Evolutionary conservation across 345 rosid species (phyloP), one percentile per base, ranked within the genome.

Genomic region (Anacardium occidentale): DNA sequence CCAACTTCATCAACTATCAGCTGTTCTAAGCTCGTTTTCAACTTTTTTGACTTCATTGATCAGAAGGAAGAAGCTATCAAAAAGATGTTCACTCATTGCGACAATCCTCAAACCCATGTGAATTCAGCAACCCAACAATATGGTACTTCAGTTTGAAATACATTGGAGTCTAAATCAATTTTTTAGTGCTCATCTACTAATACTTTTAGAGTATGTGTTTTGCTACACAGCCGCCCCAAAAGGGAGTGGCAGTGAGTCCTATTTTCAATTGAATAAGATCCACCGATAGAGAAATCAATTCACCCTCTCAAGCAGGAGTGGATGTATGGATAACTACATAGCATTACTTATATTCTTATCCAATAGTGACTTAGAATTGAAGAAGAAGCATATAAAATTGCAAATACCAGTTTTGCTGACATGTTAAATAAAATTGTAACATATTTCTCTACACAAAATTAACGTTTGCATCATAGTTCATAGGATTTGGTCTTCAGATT

Each of bases 11-110:
- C 83, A 32, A 50, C 51, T 1, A 63, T 73, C 20, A 66, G 65
- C 54, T 85, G 83, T 48, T 75, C 84, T 57, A 77, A 82, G 29
- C 77, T 80, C 68, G 20, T 88, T 60, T 81, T 13, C 51, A 82
- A 79, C 77, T 93, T 93, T 62, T 78, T 91, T 10, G 74, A 89
- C 74, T 91, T 93, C 74, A 81, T 90, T 21, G 97, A 93, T 58
- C 83, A 91, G 90, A 93, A 82, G 75, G 98, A 91, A 79, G 98
- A 89, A 74, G 91, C 89, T 58, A 86, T 84, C 84, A 89, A 88
- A 87, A 86, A 80, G 74, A 74, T 84, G 81, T 85, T 87, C 66
- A 70, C 66, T 42, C 82, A 78, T 44, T 61, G 77, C 66, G 87
- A 90, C 61, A 48, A 76, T 77, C 75, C 77, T 48, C 77, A 63